Conservation (phyloP, 176 grass and related monocot genomes). For the Saccharum spontaneum region DNA sequence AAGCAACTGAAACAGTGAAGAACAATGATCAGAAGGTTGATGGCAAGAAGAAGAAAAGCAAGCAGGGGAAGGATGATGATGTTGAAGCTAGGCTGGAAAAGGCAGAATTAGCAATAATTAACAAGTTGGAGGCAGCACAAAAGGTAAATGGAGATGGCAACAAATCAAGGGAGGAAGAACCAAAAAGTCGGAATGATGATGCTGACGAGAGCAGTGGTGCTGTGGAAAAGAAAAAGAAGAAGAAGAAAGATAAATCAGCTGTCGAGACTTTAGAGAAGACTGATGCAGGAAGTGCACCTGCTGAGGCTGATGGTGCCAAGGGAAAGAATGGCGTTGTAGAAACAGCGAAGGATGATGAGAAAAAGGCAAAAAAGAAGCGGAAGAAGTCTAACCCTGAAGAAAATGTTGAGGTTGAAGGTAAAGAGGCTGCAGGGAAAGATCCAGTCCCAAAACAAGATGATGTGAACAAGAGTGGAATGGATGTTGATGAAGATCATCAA, state of each 20-base stretch:
- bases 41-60: constrained; percentile 56
- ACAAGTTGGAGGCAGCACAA: constrained; percentile 12
- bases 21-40: neutral
- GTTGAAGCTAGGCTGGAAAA: constrained; percentile 42
- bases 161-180: constrained; percentile 27
- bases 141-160: constrained; percentile 32
- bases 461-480: constrained; percentile 43
- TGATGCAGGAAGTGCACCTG: constrained; percentile 21
- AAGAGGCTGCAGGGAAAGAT: constrained; percentile 40
- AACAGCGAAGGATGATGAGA: constrained; percentile 33
- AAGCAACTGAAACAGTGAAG: neutral
- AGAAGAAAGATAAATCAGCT: constrained; percentile 56
- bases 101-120: constrained; percentile 11
- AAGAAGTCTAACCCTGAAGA: constrained; percentile 51
- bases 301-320: constrained; percentile 10
- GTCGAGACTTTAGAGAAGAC: constrained; percentile 28
- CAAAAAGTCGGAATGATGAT: constrained; percentile 12
- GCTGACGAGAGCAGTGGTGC: neutral
- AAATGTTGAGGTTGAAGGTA: constrained; percentile 44
- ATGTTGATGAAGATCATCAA: constrained; percentile 36
- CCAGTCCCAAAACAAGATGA: constrained; percentile 32
- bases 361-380: constrained; percentile 50
- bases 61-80: constrained; percentile 38
- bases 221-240: constrained; percentile 57
- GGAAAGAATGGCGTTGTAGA: constrained; percentile 22